Conservation (phyloP, 2,329 filamentous ascomycete species). For the Lachnellula willkommii region DNA sequence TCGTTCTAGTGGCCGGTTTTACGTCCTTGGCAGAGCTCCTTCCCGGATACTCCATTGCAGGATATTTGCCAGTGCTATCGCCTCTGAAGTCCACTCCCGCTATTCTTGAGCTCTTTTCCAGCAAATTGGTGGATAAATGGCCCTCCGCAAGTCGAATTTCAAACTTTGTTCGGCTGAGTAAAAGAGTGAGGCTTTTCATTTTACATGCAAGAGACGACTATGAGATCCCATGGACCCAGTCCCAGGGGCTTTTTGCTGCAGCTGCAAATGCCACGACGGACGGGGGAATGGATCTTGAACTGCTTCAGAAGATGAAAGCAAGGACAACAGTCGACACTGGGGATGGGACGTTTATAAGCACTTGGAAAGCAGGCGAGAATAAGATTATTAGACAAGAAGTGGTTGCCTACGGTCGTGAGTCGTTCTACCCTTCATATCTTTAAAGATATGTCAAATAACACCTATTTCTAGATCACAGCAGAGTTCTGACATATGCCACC, state of each 20-base stretch:
- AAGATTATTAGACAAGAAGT: conserved; percentile 32
- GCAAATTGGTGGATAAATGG: conserved; percentile 76
- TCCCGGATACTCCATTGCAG: conserved; percentile 69
- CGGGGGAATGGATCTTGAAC: conserved; percentile 26
- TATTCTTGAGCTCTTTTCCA: conserved; percentile 55
- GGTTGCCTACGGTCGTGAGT: conserved; percentile 30
- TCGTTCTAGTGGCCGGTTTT: conserved; percentile 77
- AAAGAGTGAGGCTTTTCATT: conserved; percentile 59
- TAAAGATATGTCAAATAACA: neutral
- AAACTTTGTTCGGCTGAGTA: conserved; percentile 48
- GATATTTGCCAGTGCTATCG: conserved; percentile 70
- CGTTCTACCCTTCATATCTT: neutral
- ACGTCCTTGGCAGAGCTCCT: conserved; percentile 68
- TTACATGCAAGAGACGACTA: conserved; percentile 76
- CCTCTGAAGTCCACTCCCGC: conserved; percentile 65
- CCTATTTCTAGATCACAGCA: conserved; percentile 56
- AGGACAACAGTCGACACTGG: conserved; percentile 29
- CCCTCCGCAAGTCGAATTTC: conserved; percentile 61
- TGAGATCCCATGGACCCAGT: conserved; percentile 74
- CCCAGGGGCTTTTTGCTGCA: conserved; percentile 56
- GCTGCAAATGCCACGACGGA: conserved; percentile 48
- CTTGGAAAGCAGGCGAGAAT: conserved; percentile 27
- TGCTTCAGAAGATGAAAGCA: conserved; percentile 29
- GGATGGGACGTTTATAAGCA: conserved; percentile 30
- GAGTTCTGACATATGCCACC: conserved; percentile 59